Evolutionary conservation across 371 early-diverging fungal species (phyloP).

Genomic region (Actinomucor elegans): DNA sequence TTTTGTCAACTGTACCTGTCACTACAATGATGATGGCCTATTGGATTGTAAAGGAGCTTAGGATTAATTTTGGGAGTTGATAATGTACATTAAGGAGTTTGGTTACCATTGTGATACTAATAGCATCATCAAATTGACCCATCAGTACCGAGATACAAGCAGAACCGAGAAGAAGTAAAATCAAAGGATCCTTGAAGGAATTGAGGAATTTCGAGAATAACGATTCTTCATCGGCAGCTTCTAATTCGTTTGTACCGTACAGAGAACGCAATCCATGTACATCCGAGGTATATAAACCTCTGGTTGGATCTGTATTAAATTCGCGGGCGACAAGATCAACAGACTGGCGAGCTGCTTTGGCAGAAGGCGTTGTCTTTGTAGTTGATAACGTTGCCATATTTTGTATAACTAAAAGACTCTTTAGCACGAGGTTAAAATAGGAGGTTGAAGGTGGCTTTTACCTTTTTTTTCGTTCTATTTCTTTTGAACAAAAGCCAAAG

Average conservation of each 20-base stretch:
- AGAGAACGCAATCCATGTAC: constrained; percentile 53
- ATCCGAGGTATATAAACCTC: constrained; percentile 54
- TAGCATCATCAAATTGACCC: constrained; percentile 91
- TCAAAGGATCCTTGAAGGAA: constrained; percentile 66
- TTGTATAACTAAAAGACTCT: too few relatives aligned
- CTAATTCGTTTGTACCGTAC: constrained; percentile 61
- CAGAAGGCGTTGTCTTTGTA: constrained; percentile 44
- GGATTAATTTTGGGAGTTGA: not conserved
- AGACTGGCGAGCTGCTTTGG: constrained; percentile 58
- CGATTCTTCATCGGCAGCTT: constrained; percentile 46
- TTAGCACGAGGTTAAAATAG: too few relatives aligned
- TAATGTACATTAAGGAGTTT: not conserved
- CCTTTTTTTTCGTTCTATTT: too few relatives aligned
- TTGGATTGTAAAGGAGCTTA: not conserved
- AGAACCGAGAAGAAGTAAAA: constrained; percentile 85
- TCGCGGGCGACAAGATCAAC: constrained; percentile 53
- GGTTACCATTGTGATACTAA: constrained; percentile 87
- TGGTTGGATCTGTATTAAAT: constrained; percentile 50
- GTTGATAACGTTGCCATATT: constrained; percentile 11
- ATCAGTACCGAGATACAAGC: constrained; percentile 83
- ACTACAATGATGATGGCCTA: constrained; percentile 88
- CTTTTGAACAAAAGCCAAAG: too few relatives aligned
- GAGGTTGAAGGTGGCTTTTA: too few relatives aligned
- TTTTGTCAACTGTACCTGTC: constrained; percentile 56
- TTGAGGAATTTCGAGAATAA: constrained; percentile 41